Evolutionary conservation across 1,139 yeast genomes (phyloP), one percentile per base, ranked within the genome.

Genomic region (Yarrowia galli): DNA sequence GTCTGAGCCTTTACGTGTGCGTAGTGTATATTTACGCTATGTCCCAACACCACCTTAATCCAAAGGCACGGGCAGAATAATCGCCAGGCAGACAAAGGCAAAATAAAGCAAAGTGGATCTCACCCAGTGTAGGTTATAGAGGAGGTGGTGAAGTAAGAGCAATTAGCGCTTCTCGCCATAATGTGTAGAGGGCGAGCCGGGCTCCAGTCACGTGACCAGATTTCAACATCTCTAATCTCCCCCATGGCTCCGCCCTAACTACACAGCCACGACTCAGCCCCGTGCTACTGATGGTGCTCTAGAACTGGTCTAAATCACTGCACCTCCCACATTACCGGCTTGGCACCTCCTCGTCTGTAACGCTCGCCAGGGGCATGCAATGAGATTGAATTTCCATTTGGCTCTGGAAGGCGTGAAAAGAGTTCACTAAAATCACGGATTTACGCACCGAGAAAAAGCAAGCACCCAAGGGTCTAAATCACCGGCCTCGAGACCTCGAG

Each of bases 281-380:
- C 22, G 4, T 15, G 6, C 46, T 23, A 20, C 3, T 7, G 7
- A 25, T 25, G 45, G 3, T 12, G 6, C 13, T 23, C 28, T 45
- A 9, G 35, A n/a, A 16, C 35, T 16, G 32, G 32, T 32, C n/a
- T 23, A 8, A 35, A 35, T 25, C n/a, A 23, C 35, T 43, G 53
- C 36, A 49, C 25, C 15, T 32, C 23, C 23, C n/a, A 36, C 58
- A 51, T 51, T 32, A 28, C 58, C 58, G 58, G 58, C 58, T 51
- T 53, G 60, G 60, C 60, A 38, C 45, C 58, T 38, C 61, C 36
- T 40, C 61, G 61, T 54, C 36, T 54, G 46, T 18, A 54, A 40
- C 61, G 61, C 61, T 54, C 61, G 46, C 36, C 61, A 54, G 61
- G 61, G 61, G 61, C 35, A 54, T 54, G 35, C 36, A 23, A 23